Evolutionary conservation across 106 monocot species (phyloP), one percentile per base, ranked within the genome.

Genomic region (Phalaenopsis aphrodite): DNA sequence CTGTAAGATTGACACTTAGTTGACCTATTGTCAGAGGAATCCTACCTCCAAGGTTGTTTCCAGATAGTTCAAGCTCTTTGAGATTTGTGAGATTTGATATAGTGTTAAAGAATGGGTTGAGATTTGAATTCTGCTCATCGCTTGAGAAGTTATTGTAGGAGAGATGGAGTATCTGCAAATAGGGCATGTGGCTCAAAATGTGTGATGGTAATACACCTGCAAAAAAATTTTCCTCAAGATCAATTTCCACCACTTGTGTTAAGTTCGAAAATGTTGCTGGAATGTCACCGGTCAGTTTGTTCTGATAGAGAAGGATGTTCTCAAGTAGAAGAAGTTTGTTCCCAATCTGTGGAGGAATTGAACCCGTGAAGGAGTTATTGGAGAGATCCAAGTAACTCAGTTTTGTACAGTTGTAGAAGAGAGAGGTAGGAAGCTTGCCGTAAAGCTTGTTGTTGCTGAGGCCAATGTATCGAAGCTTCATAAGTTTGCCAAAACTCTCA

Each of bases 231-330:
- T 86, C 83, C 8, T 86, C 84, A 11, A 87, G 75, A 61, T 90
- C 87, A 7, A 86, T 55, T 56, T 78, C 57, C 48, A n/a, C 42
- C 61, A 88, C 73, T 12, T 52, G 18, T 23, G 90, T 78, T 57
- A 81, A 85, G 16, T 90, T 87, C 36, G 84, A 84, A 36, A 90
- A 81, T 52, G 90, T 86, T 45, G 19, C 42, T 6, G 90, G 87
- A 75, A 90, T 75, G 12, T 41, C 61, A 42, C 84, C 84, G 23
- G 67, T 64, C 36, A 88, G 56, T 36, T 83, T 18, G 21, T 88
- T 90, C 16, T 55, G 57, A 79, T 86, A 81, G 4, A 88, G 86
- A 10, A 52, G 52, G 52, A 52, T 10, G 52, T 52, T 52, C 52
- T 52, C 52, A 52, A 52, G 52, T 52, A 52, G 14, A 52, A 64